Evolutionary conservation across 345 rosid species (phyloP).

Genomic region (Heritiera fomes): DNA sequence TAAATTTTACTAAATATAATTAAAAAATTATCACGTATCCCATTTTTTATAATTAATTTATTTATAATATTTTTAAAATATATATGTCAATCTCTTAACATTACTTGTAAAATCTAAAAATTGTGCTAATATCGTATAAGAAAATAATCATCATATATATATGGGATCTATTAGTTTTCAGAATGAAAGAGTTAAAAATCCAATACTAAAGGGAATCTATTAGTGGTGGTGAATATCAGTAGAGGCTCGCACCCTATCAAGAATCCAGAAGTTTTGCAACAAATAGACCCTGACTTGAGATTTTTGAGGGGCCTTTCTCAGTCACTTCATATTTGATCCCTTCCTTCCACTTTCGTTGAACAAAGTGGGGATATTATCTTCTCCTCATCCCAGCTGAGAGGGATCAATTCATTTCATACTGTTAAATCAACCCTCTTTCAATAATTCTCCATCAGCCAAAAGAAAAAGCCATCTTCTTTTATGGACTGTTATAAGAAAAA

Average conservation of each 20-base stretch:
- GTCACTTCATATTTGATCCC: not conserved
- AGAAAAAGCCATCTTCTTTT: not conserved
- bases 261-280: not conserved
- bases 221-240: not conserved
- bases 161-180: too few relatives aligned
- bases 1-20: too few relatives aligned
- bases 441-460: not conserved
- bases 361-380: not conserved
- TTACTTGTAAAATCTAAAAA: too few relatives aligned
- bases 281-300: slow-evolving; percentile 8
- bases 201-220: not conserved
- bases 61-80: too few relatives aligned
- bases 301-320: not conserved
- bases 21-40: too few relatives aligned
- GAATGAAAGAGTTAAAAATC: not conserved
- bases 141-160: too few relatives aligned
- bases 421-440: not conserved
- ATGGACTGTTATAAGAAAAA: too few relatives aligned
- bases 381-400: not conserved
- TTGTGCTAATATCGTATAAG: too few relatives aligned
- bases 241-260: not conserved
- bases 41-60: too few relatives aligned
- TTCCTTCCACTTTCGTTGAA: slow-evolving; percentile 11
- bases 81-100: too few relatives aligned
- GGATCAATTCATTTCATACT: not conserved